These are phyloP conservation scores for Misopates orontium DNA, from an alignment of 257 asterid genomes.

Conservation along the genomic window DNA sequence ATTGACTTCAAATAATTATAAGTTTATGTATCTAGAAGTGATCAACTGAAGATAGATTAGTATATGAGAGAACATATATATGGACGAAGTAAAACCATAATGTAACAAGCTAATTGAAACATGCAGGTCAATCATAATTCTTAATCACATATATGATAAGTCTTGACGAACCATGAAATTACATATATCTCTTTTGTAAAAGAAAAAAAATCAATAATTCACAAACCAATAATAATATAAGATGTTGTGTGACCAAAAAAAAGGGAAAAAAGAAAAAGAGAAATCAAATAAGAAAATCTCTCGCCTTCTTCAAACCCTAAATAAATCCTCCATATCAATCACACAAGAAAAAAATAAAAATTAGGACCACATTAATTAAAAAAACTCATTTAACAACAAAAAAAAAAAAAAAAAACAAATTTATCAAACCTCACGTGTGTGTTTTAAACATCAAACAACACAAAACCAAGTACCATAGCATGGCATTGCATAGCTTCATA, in stretches of 20 bases:
- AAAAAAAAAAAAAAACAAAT: slow-evolving; percentile 25
- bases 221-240: slow-evolving; percentile 30
- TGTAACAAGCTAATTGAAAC: too few species aligned
- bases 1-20: too few species aligned
- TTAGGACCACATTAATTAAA: slow-evolving; percentile 27
- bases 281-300: slow-evolving; percentile 36
- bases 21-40: too few species aligned
- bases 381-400: slow-evolving; percentile 22
- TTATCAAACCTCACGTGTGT: slow-evolving; percentile 50
- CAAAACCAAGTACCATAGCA: slow-evolving; percentile 23
- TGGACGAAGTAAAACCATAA: too few species aligned
- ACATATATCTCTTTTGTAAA: slow-evolving; percentile 18
- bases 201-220: slow-evolving; percentile 22
- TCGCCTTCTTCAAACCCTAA: slow-evolving; percentile 57
- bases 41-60: too few species aligned
- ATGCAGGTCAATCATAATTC: neutral
- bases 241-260: slow-evolving; percentile 28
- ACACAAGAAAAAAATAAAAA: slow-evolving; percentile 43
- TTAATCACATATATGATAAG: neutral
- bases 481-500: neutral
- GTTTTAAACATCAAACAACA: slow-evolving; percentile 41
- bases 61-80: too few species aligned
- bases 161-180: slow-evolving; percentile 20
- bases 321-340: slow-evolving; percentile 51
- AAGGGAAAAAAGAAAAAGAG: neutral